A percentile compares a stretch with the other conserved stretches of the same genome.
Evolutionary conservation across 2,329 filamentous ascomycete genomes (phyloP).

Genomic region (Rhynchosporium graminicola): DNA sequence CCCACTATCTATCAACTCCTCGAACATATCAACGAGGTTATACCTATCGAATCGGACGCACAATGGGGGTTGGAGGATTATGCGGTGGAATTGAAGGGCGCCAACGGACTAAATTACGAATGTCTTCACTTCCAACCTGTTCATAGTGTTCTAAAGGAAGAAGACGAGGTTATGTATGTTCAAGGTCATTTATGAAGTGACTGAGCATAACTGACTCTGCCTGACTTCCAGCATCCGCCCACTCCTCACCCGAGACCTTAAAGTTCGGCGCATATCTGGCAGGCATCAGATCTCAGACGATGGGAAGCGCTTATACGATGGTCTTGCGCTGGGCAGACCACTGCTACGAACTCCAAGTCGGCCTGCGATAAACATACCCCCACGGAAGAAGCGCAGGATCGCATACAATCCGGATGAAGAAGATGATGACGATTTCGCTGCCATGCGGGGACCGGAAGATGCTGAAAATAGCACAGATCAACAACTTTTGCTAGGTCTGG

Average conservation of each 20-base stretch:
- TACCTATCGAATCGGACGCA: slow-evolving; percentile 73
- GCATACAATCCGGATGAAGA: slow-evolving; percentile 45
- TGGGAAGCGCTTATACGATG: slow-evolving; percentile 82
- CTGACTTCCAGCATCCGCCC: slow-evolving; percentile 66
- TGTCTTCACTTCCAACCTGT: slow-evolving; percentile 83
- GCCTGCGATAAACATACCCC: slow-evolving; percentile 70
- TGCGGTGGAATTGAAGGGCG: slow-evolving; percentile 68
- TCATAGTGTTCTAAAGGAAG: slow-evolving; percentile 70
- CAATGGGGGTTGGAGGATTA: slow-evolving; percentile 92
- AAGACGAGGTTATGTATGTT: slow-evolving; percentile 78
- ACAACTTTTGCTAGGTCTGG: slow-evolving; percentile 36
- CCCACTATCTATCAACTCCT: slow-evolving; percentile 76
- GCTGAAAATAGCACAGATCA: slow-evolving; percentile 35
- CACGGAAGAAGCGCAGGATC: slow-evolving; percentile 67
- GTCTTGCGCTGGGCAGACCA: slow-evolving; percentile 78
- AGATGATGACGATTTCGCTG: slow-evolving; percentile 36
- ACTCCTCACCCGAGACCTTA: slow-evolving; percentile 72
- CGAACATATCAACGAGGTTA: slow-evolving; percentile 73
- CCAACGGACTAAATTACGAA: slow-evolving; percentile 68
- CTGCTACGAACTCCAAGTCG: slow-evolving; percentile 62
- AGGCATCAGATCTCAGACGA: slow-evolving; percentile 78
- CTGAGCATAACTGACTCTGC: slow-evolving; percentile 15
- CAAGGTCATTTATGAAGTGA: slow-evolving; percentile 7
- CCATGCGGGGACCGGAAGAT: slow-evolving; percentile 37
- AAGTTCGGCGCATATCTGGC: slow-evolving; percentile 70